A percentile compares a stretch with the other conserved stretches of the same genome.
Conservation (phyloP, 345 rosid genomes). For the Salix udensis region DNA sequence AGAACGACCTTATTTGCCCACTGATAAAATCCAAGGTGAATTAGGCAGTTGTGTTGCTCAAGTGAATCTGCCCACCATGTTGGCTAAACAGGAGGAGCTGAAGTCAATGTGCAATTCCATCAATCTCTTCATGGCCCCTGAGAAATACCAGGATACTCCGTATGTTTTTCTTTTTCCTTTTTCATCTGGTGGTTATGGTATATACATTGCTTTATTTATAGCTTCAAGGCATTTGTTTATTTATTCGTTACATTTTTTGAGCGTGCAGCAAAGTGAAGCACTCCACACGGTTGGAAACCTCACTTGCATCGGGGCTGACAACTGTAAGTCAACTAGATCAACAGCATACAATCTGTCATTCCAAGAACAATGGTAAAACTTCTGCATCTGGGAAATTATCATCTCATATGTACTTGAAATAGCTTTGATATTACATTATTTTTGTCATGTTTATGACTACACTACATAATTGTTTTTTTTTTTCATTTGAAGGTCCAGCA, state of each 20-base stretch:
- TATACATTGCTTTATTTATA: background rate
- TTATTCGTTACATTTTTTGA: background rate
- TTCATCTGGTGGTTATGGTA: background rate
- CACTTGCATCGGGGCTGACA: slow-evolving; percentile 21
- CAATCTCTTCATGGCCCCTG: slow-evolving; percentile 15
- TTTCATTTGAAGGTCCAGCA: slow-evolving; percentile 35
- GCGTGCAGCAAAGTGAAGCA: slow-evolving; percentile 35
- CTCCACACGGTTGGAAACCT: slow-evolving; percentile 15
- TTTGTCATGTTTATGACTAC: background rate
- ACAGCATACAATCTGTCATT: slow-evolving; percentile 19
- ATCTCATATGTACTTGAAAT: background rate
- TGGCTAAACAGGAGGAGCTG: slow-evolving; percentile 24
- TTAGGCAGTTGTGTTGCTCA: slow-evolving; percentile 15
- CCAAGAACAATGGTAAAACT: slow-evolving; percentile 41
- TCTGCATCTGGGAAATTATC: background rate
- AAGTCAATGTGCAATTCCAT: slow-evolving; percentile 18
- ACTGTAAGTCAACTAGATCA: slow-evolving; percentile 32
- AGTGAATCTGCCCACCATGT: slow-evolving; percentile 13
- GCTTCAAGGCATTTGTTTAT: background rate
- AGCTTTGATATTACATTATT: background rate
- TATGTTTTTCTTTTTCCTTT: slow-evolving; percentile 7
- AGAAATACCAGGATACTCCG: slow-evolving; percentile 26
- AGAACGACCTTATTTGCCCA: slow-evolving; percentile 14
- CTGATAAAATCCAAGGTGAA: background rate
- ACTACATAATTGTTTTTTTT: slow-evolving; percentile 3